Conservation (phyloP, 164 flowering plant species). For the Tinospora cordifolia region DNA sequence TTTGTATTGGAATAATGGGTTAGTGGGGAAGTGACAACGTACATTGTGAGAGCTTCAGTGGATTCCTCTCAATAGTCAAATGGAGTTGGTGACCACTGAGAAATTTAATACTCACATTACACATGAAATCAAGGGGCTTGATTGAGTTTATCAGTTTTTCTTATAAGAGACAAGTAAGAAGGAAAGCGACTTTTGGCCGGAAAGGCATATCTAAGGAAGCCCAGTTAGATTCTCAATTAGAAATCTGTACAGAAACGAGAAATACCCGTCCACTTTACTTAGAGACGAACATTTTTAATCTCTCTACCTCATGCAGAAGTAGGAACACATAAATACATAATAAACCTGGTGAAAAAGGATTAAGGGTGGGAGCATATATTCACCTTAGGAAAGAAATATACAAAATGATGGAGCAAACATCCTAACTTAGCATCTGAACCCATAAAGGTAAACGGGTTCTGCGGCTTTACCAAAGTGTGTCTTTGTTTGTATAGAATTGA, state of each 20-base stretch:
- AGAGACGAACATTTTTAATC: neutral
- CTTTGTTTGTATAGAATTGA: neutral
- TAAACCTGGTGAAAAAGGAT: no score
- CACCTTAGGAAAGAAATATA: neutral
- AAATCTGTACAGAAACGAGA: neutral
- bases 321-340: no score
- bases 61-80: constrained; percentile 11
- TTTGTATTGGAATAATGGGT: neutral
- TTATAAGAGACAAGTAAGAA: constrained; percentile 13
- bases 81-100: constrained; percentile 9
- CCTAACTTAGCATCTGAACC: neutral
- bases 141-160: constrained; percentile 7
- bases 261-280: neutral
- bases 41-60: neutral
- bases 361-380: neutral
- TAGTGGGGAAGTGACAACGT: constrained; percentile 12
- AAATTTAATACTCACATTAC: neutral
- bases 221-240: neutral
- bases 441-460: neutral
- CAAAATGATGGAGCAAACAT: neutral
- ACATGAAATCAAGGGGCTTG: neutral
- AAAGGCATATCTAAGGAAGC: neutral
- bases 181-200: constrained; percentile 20
- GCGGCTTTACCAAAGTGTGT: neutral
- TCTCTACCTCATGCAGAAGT: neutral